phyloP scores from a whole-genome alignment of 371 early-diverging fungal genomes.

The Mortierella sp. region DNA sequence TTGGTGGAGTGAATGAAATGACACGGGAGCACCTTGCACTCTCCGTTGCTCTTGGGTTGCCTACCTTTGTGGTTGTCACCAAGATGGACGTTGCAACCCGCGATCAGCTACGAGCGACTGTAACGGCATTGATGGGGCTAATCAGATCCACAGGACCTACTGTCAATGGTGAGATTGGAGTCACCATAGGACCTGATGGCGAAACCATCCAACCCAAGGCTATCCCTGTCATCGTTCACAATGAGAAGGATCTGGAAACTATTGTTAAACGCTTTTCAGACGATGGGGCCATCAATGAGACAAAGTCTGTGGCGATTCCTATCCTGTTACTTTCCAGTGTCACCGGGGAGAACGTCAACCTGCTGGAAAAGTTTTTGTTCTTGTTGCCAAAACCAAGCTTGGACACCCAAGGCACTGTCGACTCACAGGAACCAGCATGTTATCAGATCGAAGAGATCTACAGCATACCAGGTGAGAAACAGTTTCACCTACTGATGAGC shows the following conservation, averaged over 20 bases:
- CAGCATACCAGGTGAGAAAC: constrained; percentile 82
- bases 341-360: constrained; percentile 86
- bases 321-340: constrained; percentile 93
- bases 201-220: constrained; percentile 60
- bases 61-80: constrained; percentile 91
- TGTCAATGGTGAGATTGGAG: constrained; percentile 24
- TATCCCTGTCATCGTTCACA: constrained; percentile 84
- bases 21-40: constrained; percentile 91
- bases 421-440: constrained; percentile 72
- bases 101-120: constrained; percentile 72
- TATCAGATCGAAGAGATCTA: constrained; percentile 93
- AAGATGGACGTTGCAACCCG: constrained; percentile 92
- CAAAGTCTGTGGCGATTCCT: constrained; percentile 70
- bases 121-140: constrained; percentile 43
- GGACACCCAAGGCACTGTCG: constrained; percentile 20
- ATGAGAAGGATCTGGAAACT: constrained; percentile 77
- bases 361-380: constrained; percentile 82
- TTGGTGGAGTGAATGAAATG: constrained; percentile 88
- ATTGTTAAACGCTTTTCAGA: constrained; percentile 75
- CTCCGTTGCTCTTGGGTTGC: constrained; percentile 85
- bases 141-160: constrained; percentile 32
- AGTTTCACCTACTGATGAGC: constrained; percentile 63
- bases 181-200: neutral
- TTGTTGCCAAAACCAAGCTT: constrained; percentile 68
- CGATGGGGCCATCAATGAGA: constrained; percentile 58